Percentiles rank a stretch among this genome's conserved stretches.
phyloP scores from a whole-genome alignment of 768 basidiomycete genomes.

The Suillus americanus region DNA sequence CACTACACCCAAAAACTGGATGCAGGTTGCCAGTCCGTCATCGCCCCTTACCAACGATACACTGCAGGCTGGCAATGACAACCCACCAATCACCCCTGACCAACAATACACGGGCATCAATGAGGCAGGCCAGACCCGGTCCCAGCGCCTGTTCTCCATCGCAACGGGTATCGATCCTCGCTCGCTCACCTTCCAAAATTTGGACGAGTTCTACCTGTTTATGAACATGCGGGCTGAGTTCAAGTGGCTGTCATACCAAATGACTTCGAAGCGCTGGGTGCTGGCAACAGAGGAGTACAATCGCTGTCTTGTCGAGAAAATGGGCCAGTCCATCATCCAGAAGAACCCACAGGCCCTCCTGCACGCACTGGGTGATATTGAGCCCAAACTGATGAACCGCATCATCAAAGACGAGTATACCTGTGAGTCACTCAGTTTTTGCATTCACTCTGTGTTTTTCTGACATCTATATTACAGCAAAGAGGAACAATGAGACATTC shows the following conservation, averaged over 20 bases:
- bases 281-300: constrained; percentile 12
- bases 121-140: background rate
- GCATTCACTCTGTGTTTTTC: constrained; percentile 2
- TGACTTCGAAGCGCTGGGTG: constrained; percentile 14
- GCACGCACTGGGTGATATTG: constrained; percentile 12
- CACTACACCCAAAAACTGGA: too few species aligned
- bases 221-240: constrained; percentile 19
- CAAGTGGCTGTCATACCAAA: too few species aligned
- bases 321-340: background rate
- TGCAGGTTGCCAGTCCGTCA: too few species aligned
- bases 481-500: constrained; percentile 5
- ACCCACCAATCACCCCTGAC: too few species aligned
- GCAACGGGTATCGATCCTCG: constrained; percentile 5
- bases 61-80: background rate
- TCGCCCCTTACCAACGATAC: background rate
- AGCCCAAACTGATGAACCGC: constrained; percentile 11
- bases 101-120: background rate
- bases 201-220: constrained; percentile 19
- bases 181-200: constrained; percentile 3
- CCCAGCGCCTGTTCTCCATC: background rate
- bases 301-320: background rate
- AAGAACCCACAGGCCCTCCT: constrained; percentile 17
- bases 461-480: constrained; percentile 7
- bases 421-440: constrained; percentile 8
- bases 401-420: constrained; percentile 11